phyloP scores from a whole-genome alignment of 2,329 filamentous ascomycete species.

The Penicillium concentricum region DNA sequence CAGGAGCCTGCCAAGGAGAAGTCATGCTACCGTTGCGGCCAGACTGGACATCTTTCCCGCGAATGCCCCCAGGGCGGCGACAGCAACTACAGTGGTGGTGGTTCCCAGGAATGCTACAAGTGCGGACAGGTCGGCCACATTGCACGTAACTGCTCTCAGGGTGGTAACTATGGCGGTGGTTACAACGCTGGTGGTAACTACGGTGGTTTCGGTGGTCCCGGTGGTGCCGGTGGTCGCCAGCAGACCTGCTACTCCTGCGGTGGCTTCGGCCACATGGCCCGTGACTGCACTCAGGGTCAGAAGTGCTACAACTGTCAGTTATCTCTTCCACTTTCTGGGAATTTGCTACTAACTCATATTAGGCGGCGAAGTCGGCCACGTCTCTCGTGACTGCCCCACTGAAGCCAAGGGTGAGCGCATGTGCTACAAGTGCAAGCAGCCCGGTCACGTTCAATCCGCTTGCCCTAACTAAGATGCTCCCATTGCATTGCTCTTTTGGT shows the following conservation, averaged over 20 bases:
- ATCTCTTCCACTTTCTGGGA: not conserved
- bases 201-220: slow-evolving; percentile 51
- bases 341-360: slow-evolving; percentile 8
- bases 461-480: slow-evolving; percentile 73
- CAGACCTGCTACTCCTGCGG: slow-evolving; percentile 99
- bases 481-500: slow-evolving; percentile 26
- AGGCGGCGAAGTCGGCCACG: slow-evolving; percentile 84
- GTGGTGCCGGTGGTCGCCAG: slow-evolving; percentile 55
- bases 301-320: slow-evolving; percentile 97
- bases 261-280: slow-evolving; percentile 93
- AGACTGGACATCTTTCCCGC: slow-evolving; percentile 85
- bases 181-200: slow-evolving; percentile 45
- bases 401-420: slow-evolving; percentile 89
- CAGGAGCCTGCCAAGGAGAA: slow-evolving; percentile 84
- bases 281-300: slow-evolving; percentile 97
- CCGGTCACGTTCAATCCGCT: slow-evolving; percentile 87
- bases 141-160: slow-evolving; percentile 64
- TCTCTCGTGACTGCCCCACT: slow-evolving; percentile 93
- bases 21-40: slow-evolving; percentile 65
- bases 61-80: slow-evolving; percentile 57
- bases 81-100: slow-evolving; percentile 47
- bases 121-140: slow-evolving; percentile 97
- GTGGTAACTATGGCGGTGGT: slow-evolving; percentile 51
- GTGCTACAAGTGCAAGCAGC: slow-evolving; percentile 93
- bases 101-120: slow-evolving; percentile 87